Percentiles rank a stretch among this genome's conserved stretches.
phyloP scores from a whole-genome alignment of 176 grass and related monocot species.

The Saccharum spontaneum region DNA sequence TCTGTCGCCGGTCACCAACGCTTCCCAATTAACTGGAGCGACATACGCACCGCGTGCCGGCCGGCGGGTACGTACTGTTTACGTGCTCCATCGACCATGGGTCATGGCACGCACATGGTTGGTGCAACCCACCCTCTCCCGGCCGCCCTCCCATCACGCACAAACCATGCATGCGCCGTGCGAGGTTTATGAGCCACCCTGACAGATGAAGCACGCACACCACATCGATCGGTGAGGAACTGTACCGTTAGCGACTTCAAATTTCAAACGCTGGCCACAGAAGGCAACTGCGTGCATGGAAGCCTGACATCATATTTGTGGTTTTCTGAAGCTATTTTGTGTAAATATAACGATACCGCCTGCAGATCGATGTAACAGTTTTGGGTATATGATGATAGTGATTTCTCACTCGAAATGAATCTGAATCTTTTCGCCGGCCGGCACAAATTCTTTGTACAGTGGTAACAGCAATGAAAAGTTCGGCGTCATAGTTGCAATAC shows the following conservation, averaged over 20 bases:
- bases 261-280: not conserved
- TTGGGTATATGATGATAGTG: no score
- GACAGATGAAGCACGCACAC: conserved; percentile 58
- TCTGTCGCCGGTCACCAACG: not conserved
- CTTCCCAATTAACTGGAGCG: not conserved
- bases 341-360: no score
- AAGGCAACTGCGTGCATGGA: no score
- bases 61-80: not conserved
- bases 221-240: conserved; percentile 34
- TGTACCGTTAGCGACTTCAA: not conserved
- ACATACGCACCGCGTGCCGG: not conserved
- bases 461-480: not conserved
- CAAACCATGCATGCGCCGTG: conserved; percentile 42
- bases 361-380: not conserved
- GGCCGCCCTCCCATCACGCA: not conserved
- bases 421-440: not conserved
- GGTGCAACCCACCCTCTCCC: conserved; percentile 22
- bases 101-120: conserved; percentile 49
- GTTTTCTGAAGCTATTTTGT: not conserved
- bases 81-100: conserved; percentile 22
- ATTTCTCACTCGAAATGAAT: not conserved
- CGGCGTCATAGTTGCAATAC: no score
- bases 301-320: not conserved
- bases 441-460: not conserved
- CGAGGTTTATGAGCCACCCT: conserved; percentile 37